Evolutionary conservation across 2,329 filamentous ascomycete species (phyloP), one percentile per base, ranked within the genome.

Genomic region (Cladophialophora psammophila): DNA sequence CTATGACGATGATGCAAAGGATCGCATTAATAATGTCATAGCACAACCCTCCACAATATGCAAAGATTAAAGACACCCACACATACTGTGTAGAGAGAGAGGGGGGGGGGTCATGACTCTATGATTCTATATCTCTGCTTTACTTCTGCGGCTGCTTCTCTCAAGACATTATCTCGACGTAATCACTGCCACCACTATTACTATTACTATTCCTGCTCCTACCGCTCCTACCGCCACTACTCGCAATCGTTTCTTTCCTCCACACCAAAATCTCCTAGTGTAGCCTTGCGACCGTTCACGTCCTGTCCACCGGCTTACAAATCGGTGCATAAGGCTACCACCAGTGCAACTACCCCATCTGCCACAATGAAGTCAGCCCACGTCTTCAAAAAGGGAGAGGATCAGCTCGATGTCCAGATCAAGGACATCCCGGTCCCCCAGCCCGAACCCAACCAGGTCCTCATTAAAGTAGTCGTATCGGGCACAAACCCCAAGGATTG

Each of bases 401-500:
- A n/a, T 7, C 48, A 58, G 9, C 57, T 70, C 34, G 65, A 65
- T n/a, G 67, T 68, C 62, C 53, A 63, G 40, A 60, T 70, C 54
- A 74, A 79, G 10, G 80, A 84, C 53, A 75, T 75, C 3, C 76
- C 78, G 0, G 78, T 83, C 53, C 83, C 83, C 2, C 74, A 70
- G 4, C 80, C 82, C 0, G 61, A 73, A 10, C 68, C 74, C 0
- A 75, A 76, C 58, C 76, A 82, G 60, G 75, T 81, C 26, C 72
- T 82, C 6, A 82, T 81, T 61, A 75, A 76, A 53, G 77, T 82
- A 15, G 74, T 79, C 53, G 79, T 80, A 1, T 78, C 78, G 40
- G 80, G 80, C 35, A 76, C 79, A 20, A 83, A 82, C 64, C 80
- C 83, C n/a, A 85, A 85, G 68, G 83, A 85, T 72, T 85, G 83